Evolutionary conservation across 148 eudicot genomes (phyloP).

Genomic region (Cornus kousa): DNA sequence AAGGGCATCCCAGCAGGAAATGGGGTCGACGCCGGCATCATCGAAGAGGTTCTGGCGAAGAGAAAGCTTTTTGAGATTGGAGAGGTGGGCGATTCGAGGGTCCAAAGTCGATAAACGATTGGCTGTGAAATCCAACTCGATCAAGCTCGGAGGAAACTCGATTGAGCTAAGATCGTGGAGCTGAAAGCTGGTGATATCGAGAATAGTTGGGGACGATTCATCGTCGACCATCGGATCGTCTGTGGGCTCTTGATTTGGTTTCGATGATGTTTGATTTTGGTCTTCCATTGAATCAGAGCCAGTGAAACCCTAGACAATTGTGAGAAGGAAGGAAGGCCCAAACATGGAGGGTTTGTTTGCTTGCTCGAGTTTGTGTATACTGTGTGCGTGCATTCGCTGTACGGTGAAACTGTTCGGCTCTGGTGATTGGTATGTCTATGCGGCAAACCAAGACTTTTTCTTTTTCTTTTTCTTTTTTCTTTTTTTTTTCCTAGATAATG

Average conservation of each 20-base stretch:
- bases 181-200: constrained; percentile 37
- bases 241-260: constrained; percentile 4
- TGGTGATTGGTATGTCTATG: too few relatives aligned
- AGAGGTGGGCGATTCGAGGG: constrained; percentile 62
- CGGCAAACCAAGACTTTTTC: too few relatives aligned
- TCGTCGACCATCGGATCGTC: constrained; percentile 17
- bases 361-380: too few relatives aligned
- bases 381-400: too few relatives aligned
- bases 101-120: constrained; percentile 77
- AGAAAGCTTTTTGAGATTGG: constrained; percentile 72
- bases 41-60: constrained; percentile 85
- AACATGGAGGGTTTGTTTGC: background rate
- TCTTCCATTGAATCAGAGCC: constrained; percentile 14
- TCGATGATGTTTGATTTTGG: constrained; percentile 4
- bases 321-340: background rate
- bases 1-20: constrained; percentile 61
- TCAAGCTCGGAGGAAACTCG: constrained; percentile 61
- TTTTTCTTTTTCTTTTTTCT: too few relatives aligned
- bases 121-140: constrained; percentile 85
- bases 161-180: constrained; percentile 36
- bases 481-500: too few relatives aligned
- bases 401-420: too few relatives aligned
- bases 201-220: constrained; percentile 28
- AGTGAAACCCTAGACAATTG: background rate
- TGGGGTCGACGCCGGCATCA: constrained; percentile 57